Evolutionary conservation across 225 moss, liverwort and hornwort genomes (phyloP).

Genomic region (Pleurozium schreberi): DNA sequence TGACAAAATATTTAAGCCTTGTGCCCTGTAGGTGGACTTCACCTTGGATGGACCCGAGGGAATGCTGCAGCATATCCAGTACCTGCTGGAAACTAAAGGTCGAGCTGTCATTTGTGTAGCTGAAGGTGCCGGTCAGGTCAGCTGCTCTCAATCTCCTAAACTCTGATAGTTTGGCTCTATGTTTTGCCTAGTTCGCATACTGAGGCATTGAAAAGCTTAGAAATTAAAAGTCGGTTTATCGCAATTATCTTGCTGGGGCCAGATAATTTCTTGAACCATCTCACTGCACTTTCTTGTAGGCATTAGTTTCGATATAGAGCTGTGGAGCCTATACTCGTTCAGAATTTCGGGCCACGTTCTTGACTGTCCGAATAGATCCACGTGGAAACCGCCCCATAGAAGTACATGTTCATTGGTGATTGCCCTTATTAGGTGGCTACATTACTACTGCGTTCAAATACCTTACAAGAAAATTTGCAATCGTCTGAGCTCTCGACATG

Average conservation of each 20-base stretch:
- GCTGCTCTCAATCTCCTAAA: background rate
- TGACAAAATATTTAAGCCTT: background rate
- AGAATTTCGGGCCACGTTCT: background rate
- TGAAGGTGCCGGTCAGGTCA: constrained; percentile 95
- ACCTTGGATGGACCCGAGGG: constrained; percentile 58
- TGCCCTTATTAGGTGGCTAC: background rate
- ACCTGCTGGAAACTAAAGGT: constrained; percentile 63
- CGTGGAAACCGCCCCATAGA: background rate
- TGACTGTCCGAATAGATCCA: background rate
- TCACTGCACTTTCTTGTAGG: background rate
- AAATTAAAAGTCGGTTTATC: background rate
- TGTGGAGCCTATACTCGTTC: background rate
- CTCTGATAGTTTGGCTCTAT: background rate
- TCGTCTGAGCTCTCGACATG: background rate
- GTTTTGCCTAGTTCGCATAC: background rate
- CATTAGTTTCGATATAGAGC: background rate
- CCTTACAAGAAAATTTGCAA: background rate
- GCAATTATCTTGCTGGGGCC: background rate
- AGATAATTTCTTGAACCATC: background rate
- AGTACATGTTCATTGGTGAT: background rate
- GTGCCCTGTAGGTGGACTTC: constrained; percentile 55
- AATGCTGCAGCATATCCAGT: constrained; percentile 63
- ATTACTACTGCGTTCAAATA: background rate
- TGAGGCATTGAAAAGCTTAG: background rate
- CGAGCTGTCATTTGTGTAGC: constrained; percentile 81